These are phyloP conservation scores for Paramecium tetraurelia DNA, from an alignment of 73 alveolate genomes.

Conservation along the genomic window DNA sequence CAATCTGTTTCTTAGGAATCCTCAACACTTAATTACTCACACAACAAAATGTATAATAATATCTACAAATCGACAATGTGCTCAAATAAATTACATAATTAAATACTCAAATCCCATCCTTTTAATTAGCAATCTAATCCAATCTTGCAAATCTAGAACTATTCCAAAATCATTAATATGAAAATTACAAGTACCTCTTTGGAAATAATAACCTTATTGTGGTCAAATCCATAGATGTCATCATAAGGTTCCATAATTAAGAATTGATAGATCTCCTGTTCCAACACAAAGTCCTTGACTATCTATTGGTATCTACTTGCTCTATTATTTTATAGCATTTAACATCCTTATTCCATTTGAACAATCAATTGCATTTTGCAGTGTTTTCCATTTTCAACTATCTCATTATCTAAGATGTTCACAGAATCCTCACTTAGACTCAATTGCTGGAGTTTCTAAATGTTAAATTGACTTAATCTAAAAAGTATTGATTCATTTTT, in stretches of 20 bases:
- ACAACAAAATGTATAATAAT: background rate
- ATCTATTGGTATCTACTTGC: background rate
- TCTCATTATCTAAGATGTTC: background rate
- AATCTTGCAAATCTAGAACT: background rate
- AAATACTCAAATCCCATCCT: background rate
- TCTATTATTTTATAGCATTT: background rate
- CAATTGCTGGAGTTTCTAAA: background rate
- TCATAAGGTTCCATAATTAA: background rate
- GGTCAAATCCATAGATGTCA: background rate
- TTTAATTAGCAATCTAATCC: background rate
- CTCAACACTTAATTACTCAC: background rate
- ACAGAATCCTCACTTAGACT: background rate
- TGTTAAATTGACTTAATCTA: background rate
- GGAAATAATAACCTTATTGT: background rate
- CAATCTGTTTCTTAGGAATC: background rate
- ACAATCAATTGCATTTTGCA: background rate
- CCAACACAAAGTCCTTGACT: background rate
- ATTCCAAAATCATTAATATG: background rate
- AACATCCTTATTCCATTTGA: background rate
- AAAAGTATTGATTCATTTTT: background rate
- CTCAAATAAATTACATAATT: background rate
- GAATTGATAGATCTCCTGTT: background rate
- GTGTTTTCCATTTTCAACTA: background rate
- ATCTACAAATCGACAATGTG: background rate
- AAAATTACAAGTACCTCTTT: background rate